Evolutionary conservation across 2,329 filamentous ascomycete genomes (phyloP), one percentile per base, ranked within the genome.

Genomic region (Diaporthe ampelina): DNA sequence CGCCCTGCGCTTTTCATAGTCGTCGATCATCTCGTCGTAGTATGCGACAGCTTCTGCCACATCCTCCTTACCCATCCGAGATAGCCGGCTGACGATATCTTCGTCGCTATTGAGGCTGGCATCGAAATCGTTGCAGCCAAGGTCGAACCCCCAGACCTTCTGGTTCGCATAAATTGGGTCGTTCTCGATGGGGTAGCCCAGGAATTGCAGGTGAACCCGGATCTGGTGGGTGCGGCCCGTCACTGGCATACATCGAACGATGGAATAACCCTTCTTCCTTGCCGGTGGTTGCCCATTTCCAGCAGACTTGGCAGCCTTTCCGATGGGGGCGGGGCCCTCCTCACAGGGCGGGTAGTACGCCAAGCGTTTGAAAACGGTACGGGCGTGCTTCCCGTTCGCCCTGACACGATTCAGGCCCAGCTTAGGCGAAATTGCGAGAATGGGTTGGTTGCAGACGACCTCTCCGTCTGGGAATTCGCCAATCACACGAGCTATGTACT

Each of bases 141-240:
- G 90, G 13, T 92, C 89, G 0, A 92, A 87, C 0, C 97, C 97
- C 88, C 97, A 99, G 15, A 99, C 97, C 73, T 92, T 92, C 81
- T 94, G 92, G 81, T 99, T 99, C 79, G 94, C 95, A 83, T 99
- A 99, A 79, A 99, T 98, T 10, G 97, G 97, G 81, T 99, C 97
- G 82, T 99, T 99, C 77, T 95, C 92, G 78, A 99, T 98, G 1
- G 97, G 97, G 81, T 98, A 94, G 1, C 97, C 97, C 4, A 99
- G 87, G 82, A 94, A 97, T 81, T 99, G 97, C 21, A 99, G 88
- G 80, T 99, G 97, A 24, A 99, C 97, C 45, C 97, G 92, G 65
- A 99, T 90, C 82, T 99, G 97, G 81, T 99, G 97, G 17, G 97
- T 99, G 68, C 97, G 91, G 0, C 97, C 97, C 0, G 97, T 99